A percentile compares a stretch with the other conserved stretches of the same genome.
Conservation (phyloP, 345 rosid genomes). For the Eucalyptus decipiens region DNA sequence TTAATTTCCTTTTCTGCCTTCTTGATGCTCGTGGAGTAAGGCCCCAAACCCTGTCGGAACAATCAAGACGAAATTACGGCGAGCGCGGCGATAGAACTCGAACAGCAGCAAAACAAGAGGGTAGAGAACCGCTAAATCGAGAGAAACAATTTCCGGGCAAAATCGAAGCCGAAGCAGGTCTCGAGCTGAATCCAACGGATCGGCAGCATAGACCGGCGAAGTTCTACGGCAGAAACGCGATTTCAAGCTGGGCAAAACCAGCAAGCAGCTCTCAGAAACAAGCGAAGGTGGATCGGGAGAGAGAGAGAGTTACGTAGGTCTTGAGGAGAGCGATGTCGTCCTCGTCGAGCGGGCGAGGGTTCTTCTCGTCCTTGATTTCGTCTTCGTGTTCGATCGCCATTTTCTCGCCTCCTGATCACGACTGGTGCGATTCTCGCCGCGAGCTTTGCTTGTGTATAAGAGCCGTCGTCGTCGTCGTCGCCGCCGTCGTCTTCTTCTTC, state of each 20-base stretch:
- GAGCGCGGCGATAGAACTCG: background rate
- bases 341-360: conserved; percentile 81
- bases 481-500: background rate
- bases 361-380: conserved; percentile 77
- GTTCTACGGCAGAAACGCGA: background rate
- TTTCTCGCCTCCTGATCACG: background rate
- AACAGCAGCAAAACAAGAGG: background rate
- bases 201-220: background rate
- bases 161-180: background rate
- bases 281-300: background rate
- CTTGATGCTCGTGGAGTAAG: conserved; percentile 85
- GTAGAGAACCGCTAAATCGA: background rate
- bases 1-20: conserved; percentile 87
- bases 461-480: background rate
- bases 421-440: background rate
- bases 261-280: background rate
- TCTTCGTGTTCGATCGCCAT: conserved; percentile 39
- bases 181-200: background rate
- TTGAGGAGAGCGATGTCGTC: conserved; percentile 92
- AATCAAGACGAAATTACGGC: background rate
- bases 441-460: background rate
- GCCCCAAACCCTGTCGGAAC: conserved; percentile 68
- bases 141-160: background rate
- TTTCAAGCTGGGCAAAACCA: background rate
- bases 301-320: conserved; percentile 41